Percentiles rank a stretch among this genome's conserved stretches.
Evolutionary conservation across 2,329 filamentous ascomycete species (phyloP).

Genomic region (Thelonectria blattea): DNA sequence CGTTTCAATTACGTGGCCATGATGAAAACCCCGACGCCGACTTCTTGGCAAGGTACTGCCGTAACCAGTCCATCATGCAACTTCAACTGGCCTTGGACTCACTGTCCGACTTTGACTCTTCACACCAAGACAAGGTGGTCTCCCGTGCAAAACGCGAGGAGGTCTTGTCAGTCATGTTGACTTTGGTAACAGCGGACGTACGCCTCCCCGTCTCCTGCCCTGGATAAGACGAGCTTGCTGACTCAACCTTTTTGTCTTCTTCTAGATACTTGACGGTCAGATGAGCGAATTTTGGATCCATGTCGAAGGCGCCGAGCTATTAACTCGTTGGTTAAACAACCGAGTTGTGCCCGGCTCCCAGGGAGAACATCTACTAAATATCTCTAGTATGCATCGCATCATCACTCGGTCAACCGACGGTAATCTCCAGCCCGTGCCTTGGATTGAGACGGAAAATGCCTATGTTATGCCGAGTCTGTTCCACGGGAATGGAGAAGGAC

Average conservation of each 20-base stretch:
- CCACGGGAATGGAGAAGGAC: slow-evolving; percentile 5
- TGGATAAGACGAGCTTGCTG: not conserved
- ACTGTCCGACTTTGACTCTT: not conserved
- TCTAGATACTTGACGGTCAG: slow-evolving; percentile 16
- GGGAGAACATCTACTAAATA: slow-evolving; percentile 19
- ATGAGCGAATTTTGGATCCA: slow-evolving; percentile 24
- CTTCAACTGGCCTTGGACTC: slow-evolving; percentile 10
- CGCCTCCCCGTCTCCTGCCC: not conserved
- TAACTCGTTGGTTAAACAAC: not conserved
- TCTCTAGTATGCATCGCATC: slow-evolving; percentile 10
- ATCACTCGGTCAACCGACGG: slow-evolving; percentile 8
- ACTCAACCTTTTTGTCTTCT: not conserved
- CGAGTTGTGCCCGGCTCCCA: slow-evolving; percentile 7
- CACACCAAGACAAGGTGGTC: not conserved
- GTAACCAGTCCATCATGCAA: slow-evolving; percentile 7
- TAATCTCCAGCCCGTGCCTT: not conserved
- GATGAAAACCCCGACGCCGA: not conserved
- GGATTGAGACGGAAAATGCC: not conserved
- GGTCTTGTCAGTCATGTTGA: slow-evolving; percentile 19
- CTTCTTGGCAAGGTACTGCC: slow-evolving; percentile 6
- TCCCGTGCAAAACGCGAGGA: slow-evolving; percentile 1
- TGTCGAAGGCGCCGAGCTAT: slow-evolving; percentile 8
- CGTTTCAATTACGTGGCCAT: slow-evolving; percentile 15
- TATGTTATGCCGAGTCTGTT: not conserved
- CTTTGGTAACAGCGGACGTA: slow-evolving; percentile 17